phyloP scores from a whole-genome alignment of 2,329 filamentous ascomycete genomes.

The Diaporthe capsici region DNA sequence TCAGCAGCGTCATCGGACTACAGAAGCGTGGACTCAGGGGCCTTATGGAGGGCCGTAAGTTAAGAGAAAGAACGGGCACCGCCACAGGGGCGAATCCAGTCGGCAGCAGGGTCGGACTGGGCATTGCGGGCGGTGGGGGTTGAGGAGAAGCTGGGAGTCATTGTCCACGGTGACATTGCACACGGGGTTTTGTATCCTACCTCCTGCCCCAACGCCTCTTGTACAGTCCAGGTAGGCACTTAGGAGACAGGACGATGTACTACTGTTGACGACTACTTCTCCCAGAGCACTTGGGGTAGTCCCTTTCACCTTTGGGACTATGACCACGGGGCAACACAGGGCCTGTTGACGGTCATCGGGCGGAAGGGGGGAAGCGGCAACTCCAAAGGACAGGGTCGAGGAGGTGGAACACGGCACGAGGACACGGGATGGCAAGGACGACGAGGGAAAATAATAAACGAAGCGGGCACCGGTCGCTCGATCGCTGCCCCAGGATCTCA shows the following conservation, averaged over 20 bases:
- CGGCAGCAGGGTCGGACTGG: constrained; percentile 37
- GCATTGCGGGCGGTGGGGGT: constrained; percentile 39
- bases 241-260: background rate
- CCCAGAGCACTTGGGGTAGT: background rate
- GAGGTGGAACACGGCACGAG: background rate
- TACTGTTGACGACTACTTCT: background rate
- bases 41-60: constrained; percentile 91
- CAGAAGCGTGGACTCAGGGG: constrained; percentile 94
- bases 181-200: background rate
- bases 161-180: background rate
- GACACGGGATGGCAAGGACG: background rate
- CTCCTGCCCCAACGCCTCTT: background rate
- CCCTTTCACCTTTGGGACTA: background rate
- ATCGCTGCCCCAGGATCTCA: constrained; percentile 33
- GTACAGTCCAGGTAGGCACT: background rate
- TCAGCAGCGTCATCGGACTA: constrained; percentile 92
- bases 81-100: constrained; percentile 45
- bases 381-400: constrained; percentile 1
- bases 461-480: constrained; percentile 15
- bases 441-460: constrained; percentile 23
- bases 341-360: background rate
- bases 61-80: constrained; percentile 79
- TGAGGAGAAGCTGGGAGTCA: constrained; percentile 6
- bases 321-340: background rate
- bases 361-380: background rate